Evolutionary conservation across 306 rosid species (phyloP).

Genomic region (Cicer arietinum): DNA sequence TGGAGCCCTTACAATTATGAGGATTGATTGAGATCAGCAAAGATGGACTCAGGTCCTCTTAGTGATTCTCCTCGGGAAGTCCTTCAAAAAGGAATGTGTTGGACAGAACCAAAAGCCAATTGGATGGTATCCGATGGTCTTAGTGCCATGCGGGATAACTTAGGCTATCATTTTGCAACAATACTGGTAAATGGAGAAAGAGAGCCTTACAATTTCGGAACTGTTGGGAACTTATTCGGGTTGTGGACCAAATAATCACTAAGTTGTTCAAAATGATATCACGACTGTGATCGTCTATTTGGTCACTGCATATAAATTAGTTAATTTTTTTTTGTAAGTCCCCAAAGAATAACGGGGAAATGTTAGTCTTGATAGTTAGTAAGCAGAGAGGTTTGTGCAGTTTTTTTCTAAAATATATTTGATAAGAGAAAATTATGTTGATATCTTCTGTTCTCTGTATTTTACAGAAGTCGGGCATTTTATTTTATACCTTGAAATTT

Average conservation of each 20-base stretch:
- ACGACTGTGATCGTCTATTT: constrained; percentile 14
- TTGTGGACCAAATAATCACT: constrained; percentile 29
- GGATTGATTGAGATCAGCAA: constrained; percentile 33
- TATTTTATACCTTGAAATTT: background rate
- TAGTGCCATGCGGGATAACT: background rate
- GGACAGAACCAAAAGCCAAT: constrained; percentile 11
- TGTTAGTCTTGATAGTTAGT: background rate
- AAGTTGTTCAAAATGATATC: constrained; percentile 28
- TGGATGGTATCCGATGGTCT: constrained; percentile 27
- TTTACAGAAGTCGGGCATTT: background rate
- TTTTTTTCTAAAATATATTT: constrained; percentile 1
- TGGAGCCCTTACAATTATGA: constrained; percentile 26
- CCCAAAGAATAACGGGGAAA: constrained; percentile 25
- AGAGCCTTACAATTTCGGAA: constrained; percentile 6
- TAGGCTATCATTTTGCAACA: constrained; percentile 35
- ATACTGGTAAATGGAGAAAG: constrained; percentile 16
- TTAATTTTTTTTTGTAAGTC: constrained; percentile 30
- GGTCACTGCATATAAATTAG: constrained; percentile 36
- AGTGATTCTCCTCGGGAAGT: constrained; percentile 21
- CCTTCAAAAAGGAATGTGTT: constrained; percentile 11
- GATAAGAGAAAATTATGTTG: constrained; percentile 21
- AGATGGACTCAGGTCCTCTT: constrained; percentile 22
- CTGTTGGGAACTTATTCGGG: constrained; percentile 27
- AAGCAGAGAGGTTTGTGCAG: constrained; percentile 30
- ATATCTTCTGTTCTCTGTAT: background rate